Evolutionary conservation across 306 rosid genomes (phyloP), one percentile per base, ranked within the genome.

Genomic region (Cucurbita moschata): DNA sequence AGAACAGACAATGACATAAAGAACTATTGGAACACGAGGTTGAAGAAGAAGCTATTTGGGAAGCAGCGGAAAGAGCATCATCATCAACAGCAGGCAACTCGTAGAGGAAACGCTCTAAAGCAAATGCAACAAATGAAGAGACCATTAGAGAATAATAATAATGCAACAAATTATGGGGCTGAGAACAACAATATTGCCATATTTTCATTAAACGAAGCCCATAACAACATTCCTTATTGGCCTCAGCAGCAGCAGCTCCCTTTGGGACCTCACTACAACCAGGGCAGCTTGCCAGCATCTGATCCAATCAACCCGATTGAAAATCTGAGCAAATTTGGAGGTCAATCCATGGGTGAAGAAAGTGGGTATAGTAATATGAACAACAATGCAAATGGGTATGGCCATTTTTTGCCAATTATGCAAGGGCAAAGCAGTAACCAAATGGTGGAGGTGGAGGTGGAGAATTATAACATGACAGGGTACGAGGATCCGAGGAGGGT

Each of bases 11-110:
- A 86, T 50, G 90, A 86, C 53, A 86, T 84, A 76, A 86, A 86
- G 79, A 86, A 86, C 75, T 86, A 86, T 40, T 86, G 90, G 90
- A 86, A 86, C 85, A 86, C 90, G 2, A 86, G 79, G 73, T 78
- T 86, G 83, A 86, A 86, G 90, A 86, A 86, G 80, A 86, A 86
- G 85, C 85, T 86, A 64, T 76, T 86, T 8, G 91, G 87, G 18
- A 87, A 82, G 85, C 85, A 82, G 21, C 75, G 91, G 9, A 87
- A 81, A 68, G 87, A 87, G 16, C 88, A 73, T 37, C 75, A 83
- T 47, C 75, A 83, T 47, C 75, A 71, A 10, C 61, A 65, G 14
- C 71, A 71, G 65, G 40, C 26, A 5, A 49, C 78, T 75, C 90
- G 86, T 16, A 67, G 76, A 60, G 83, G 80, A 10, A 83, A 65